Base-by-base conservation (phyloP, 192 early-diverging fungal species). In the Borealophlyctis nickersoniae region DNA sequence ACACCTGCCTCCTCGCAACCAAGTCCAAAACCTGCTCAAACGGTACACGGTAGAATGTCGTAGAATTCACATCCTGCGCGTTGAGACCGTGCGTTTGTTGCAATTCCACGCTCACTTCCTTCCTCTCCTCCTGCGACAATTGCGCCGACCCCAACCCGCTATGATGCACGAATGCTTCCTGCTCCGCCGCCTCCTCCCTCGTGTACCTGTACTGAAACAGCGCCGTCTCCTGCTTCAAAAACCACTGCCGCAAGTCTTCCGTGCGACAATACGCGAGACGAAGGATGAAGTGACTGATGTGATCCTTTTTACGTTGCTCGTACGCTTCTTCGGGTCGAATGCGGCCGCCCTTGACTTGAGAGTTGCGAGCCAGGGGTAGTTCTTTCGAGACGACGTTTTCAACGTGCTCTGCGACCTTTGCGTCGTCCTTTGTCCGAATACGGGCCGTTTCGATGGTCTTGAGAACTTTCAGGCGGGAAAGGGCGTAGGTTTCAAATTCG, bases 381-480 rank as follows among this genome's bases (percentile, higher is more conserved):
- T 62, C 54, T 26, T 68, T 60, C 23, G 27, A 26, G 32, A 56
- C 19, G 26, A 49, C 31, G 2, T 23, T 45, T 9, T 69, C 49
- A 48, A 74, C 49, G 45, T 63, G 56, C 36, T 62, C 35, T 24
- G 16, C 36, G 4, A 71, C 24, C 23, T 31, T 36, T 0, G 52
- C 62, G 30, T 65, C 60, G 29, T 32, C 52, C 36, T 73, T 70
- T 50, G 61, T 84, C 22, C 93, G 85, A 52, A 96, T 72, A 59
- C 77, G 80, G 33, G 91, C 90, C 22, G 84, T 89, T 60, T 95
- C 92, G 45, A 98, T 74, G 16, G 88, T 78, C 52, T 89, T 85
- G 48, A 96, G 85, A 26, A 98, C 91, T 50, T 60, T 49, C 35
- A 92, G 80, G 32, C 91, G 79, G 71, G 89, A 88, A 19, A 92